phyloP scores from a whole-genome alignment of 2,329 filamentous ascomycete genomes.

The Blastomyces parvus region DNA sequence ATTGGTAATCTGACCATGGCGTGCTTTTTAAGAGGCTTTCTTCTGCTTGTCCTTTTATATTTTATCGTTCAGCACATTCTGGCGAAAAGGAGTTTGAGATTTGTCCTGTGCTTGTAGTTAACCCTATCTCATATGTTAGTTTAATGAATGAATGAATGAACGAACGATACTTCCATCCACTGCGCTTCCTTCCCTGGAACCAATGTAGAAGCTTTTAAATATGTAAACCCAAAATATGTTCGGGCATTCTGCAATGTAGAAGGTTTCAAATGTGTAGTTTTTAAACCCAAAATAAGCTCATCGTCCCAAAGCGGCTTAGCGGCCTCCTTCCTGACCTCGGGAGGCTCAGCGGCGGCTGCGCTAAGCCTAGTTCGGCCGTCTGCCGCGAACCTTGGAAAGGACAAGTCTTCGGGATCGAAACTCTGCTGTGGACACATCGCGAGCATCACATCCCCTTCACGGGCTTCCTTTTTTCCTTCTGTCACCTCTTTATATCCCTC shows the following conservation, averaged over 20 bases:
- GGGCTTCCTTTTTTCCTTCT: neutral
- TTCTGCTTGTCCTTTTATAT: too few species aligned
- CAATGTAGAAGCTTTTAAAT: too few species aligned
- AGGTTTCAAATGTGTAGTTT: too few species aligned
- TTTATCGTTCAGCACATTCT: too few species aligned
- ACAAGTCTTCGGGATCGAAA: conserved; percentile 3
- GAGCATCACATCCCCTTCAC: neutral
- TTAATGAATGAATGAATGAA: too few species aligned
- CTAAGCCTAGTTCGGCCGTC: conserved; percentile 9
- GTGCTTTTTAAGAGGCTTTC: neutral
- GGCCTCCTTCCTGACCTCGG: too few species aligned
- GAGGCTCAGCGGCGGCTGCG: neutral
- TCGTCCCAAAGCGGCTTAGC: neutral
- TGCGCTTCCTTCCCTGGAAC: neutral
- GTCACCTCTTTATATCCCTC: neutral
- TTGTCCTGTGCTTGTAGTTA: too few species aligned
- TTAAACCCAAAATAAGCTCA: too few species aligned
- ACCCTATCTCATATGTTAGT: neutral
- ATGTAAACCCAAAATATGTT: too few species aligned
- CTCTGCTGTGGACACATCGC: neutral
- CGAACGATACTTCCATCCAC: neutral
- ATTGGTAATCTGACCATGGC: neutral
- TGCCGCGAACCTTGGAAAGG: neutral
- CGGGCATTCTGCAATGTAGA: too few species aligned
- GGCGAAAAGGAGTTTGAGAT: too few species aligned